Base-by-base conservation (phyloP, 257 asterid genomes). In the Fraxinus excelsior region DNA sequence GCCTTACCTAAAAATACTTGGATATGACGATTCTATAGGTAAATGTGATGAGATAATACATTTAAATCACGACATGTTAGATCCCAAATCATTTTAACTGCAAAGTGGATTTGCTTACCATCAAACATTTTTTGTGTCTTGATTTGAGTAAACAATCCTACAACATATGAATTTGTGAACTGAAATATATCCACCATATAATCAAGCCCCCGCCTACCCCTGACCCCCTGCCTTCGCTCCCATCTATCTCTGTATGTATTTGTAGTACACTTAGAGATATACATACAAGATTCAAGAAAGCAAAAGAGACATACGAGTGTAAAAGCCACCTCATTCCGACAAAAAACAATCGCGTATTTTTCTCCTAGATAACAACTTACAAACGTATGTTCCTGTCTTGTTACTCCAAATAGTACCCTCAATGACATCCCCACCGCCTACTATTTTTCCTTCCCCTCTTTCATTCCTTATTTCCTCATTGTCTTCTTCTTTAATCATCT, bases 251-350 rank as follows among this genome's bases (percentile, higher is more conserved):
- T 18, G 3, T 10, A 67, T 29, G 64, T 29, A 46, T 44, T 28
- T 6, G 46, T 31, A 7, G 60, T 67, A 28, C 11, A 32, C 60
- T 18, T 21, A 69, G 14, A 70, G 29, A 75, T 25, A 78, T 46
- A 60, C 16, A 49, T 49, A 64, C 76, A 79, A 34, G 72, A 77
- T 75, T 44, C 77, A 13, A 40, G 77, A 81, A 21, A 14, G 56
- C 56, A 42, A 42, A 40, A 12, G 16, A 78, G 75, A 34, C 68
- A 53, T 77, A 74, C 82, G 29, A 49, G 31, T 28, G 73, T 67
- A 71, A 81, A 64, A 77, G 74, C 85, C 74, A 32, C 70, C 71
- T 64, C 75, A 79, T 72, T 72, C 83, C 71, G 66, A 82, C 80
- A 70, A 56, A 56, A 56, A 70, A 35, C 60, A 29, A 56, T 62